Base-by-base conservation (phyloP, 768 basidiomycete species). In the Lyophyllum atratum region DNA sequence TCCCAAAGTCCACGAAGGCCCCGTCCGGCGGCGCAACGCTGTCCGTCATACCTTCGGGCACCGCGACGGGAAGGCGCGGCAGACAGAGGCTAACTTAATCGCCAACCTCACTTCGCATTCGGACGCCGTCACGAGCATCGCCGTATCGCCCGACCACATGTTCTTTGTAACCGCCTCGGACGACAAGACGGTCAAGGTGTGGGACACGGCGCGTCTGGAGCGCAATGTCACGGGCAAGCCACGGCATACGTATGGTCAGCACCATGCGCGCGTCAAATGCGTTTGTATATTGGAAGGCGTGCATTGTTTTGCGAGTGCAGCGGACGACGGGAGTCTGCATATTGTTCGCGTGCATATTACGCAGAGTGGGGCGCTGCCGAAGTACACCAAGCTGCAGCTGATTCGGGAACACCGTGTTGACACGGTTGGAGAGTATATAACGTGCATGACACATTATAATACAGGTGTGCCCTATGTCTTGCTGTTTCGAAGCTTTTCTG, bases 121-220 rank as follows among this genome's bases (percentile, higher is more conserved):
- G 0, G 92, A 89, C 24, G 78, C 85, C 1, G 77, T 98, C 56
- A 93, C 89, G 2, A 82, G 85, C 8, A 76, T 98, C 22, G 89
- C 89, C 1, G 91, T 95, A 22, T 88, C 96, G 1, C 95, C 96
- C 2, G 97, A 98, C 66, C 93, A 97, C 64, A 75, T 87, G 68
- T 99, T 97, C 78, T 98, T 99, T 62, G 86, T 95, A 3, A 93
- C 96, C 0, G 86, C 91, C 34, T 96, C 94, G 0, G 87, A 98
- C 59, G 96, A 98, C 71, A 92, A 92, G 75, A 95, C 92, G 0
- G 86, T 95, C 66, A 95, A 94, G 70, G 80, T 92, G 40, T 97
- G 94, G 94, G 90, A 93, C 61, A 90, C 94, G 1, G 90, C 92
- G 8, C 80, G 94, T n/a, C 78, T 98, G 44, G 96, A 98, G 68